phyloP scores from a whole-genome alignment of 305 asterid genomes.

The Fraxinus velutina region DNA sequence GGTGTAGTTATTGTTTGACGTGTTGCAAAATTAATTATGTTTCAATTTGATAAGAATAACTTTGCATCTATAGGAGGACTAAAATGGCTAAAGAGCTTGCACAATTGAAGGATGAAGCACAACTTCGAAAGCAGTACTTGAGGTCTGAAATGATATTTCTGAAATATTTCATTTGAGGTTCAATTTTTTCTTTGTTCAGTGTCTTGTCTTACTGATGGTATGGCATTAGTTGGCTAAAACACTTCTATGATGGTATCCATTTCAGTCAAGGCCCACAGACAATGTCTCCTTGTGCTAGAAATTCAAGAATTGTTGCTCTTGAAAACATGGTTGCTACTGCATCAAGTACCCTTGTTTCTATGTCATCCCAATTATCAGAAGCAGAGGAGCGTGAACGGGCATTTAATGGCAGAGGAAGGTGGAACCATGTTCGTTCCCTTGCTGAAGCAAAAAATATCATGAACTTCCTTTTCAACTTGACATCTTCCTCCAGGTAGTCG shows the following conservation, averaged over 20 bases:
- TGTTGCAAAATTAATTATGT: not conserved
- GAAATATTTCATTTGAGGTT: constrained; percentile 5
- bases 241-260: not conserved
- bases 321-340: constrained; percentile 96
- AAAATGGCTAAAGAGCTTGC: constrained; percentile 88
- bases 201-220: not conserved
- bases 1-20: constrained; percentile 13
- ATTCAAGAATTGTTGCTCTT: constrained; percentile 81
- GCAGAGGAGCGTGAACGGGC: constrained; percentile 96
- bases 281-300: constrained; percentile 97
- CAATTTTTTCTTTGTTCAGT: not conserved
- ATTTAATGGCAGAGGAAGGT: constrained; percentile 89
- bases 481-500: constrained; percentile 76
- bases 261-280: constrained; percentile 56
- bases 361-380: constrained; percentile 96
- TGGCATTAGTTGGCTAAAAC: not conserved
- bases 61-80: constrained; percentile 55
- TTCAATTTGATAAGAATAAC: not conserved
- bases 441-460: constrained; percentile 83
- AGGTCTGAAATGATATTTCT: constrained; percentile 46
- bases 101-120: constrained; percentile 74
- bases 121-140: constrained; percentile 44
- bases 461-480: constrained; percentile 74
- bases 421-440: constrained; percentile 88
- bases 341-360: constrained; percentile 82